Conservation (phyloP, 2,329 filamentous ascomycete genomes). For the Botrytis sinoallii region DNA sequence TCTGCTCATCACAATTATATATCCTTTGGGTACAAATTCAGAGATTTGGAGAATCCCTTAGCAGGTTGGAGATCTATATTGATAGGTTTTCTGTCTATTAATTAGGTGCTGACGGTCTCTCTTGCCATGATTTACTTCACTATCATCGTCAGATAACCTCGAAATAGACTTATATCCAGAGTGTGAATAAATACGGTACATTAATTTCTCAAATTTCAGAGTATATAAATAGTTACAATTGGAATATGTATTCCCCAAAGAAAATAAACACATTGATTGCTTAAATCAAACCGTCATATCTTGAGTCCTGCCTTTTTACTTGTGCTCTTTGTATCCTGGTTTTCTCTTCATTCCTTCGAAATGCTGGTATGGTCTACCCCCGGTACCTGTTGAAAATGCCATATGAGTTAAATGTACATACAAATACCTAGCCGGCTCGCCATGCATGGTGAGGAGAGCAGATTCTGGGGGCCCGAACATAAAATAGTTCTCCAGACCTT, state of each 20-base stretch:
- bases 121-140: background rate
- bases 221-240: background rate
- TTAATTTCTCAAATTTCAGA: background rate
- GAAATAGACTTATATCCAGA: background rate
- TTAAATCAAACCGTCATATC: background rate
- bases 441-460: background rate
- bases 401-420: constrained; percentile 22
- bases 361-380: background rate
- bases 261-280: background rate
- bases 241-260: background rate
- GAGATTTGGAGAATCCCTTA: background rate
- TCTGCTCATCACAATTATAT: too few species aligned
- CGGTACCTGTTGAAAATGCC: background rate
- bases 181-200: background rate
- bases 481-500: background rate
- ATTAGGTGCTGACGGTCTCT: background rate
- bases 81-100: background rate
- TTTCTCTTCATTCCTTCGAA: background rate
- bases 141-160: background rate
- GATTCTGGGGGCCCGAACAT: background rate
- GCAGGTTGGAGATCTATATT: background rate
- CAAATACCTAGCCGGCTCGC: background rate
- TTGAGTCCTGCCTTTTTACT: background rate
- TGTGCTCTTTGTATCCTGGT: background rate
- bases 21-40: background rate